Evolutionary conservation across 1,284 basidiomycete species (phyloP).

Genomic region (Lignosus rhinocerotis): DNA sequence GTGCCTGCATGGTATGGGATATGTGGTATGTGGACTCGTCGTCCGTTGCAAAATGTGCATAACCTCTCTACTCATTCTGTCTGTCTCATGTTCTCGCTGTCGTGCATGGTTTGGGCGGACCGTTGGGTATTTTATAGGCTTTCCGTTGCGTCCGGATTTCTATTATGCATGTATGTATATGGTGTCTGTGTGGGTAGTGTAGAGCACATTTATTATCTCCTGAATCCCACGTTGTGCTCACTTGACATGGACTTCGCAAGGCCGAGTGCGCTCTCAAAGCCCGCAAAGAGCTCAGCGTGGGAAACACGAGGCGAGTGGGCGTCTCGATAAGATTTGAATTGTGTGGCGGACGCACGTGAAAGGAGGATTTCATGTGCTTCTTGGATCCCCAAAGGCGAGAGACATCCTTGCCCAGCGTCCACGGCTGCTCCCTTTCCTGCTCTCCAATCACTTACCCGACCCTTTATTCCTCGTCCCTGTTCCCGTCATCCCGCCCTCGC

Average conservation of each 20-base stretch:
- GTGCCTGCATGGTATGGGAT: slow-evolving; percentile 2
- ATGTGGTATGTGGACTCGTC: background rate
- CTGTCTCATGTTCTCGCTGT: background rate
- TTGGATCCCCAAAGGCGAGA: background rate
- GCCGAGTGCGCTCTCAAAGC: background rate
- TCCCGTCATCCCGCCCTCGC: background rate
- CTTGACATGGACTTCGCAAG: background rate
- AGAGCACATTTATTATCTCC: slow-evolving; percentile 21
- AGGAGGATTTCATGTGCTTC: slow-evolving; percentile 24
- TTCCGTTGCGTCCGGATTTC: slow-evolving; percentile 12
- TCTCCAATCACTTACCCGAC: background rate
- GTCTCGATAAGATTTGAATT: slow-evolving; percentile 24
- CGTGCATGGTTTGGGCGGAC: slow-evolving; percentile 11
- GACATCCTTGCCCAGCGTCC: background rate
- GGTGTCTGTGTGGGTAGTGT: slow-evolving; percentile 17
- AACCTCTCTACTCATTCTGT: background rate
- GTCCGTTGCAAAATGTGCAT: slow-evolving; percentile 13
- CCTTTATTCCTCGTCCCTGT: background rate
- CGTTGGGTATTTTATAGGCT: slow-evolving; percentile 24
- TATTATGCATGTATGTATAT: slow-evolving; percentile 27
- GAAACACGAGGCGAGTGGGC: slow-evolving; percentile 3
- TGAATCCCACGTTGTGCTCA: background rate
- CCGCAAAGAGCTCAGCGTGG: background rate
- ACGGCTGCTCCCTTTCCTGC: background rate
- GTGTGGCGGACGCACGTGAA: slow-evolving; percentile 19